phyloP scores from a whole-genome alignment of 257 asterid genomes.

The Nicotiana otophora region DNA sequence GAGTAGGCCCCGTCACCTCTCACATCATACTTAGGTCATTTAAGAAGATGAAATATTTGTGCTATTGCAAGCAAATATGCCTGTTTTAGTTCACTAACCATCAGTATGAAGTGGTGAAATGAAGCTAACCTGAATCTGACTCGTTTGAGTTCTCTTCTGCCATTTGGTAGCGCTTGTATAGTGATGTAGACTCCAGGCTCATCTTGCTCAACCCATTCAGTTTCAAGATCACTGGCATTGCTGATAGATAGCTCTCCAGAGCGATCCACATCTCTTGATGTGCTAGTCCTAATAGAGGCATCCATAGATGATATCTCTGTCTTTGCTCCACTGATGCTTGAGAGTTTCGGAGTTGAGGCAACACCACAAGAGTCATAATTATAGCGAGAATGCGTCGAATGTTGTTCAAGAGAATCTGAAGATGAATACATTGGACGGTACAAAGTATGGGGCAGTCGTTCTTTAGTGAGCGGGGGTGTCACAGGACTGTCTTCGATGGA shows the following conservation, averaged over 20 bases:
- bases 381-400: constrained; percentile 39
- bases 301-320: constrained; percentile 47
- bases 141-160: constrained; percentile 83
- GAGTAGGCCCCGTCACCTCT: not conserved
- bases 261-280: constrained; percentile 72
- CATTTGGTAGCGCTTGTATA: constrained; percentile 75
- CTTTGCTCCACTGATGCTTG: constrained; percentile 50
- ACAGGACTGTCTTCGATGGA: constrained; percentile 73
- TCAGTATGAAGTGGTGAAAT: not conserved
- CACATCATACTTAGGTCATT: not conserved
- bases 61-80: not conserved
- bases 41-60: not conserved
- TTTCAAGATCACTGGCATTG: constrained; percentile 84
- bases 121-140: constrained; percentile 83
- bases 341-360: constrained; percentile 79
- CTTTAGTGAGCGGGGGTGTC: constrained; percentile 73
- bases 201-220: constrained; percentile 94
- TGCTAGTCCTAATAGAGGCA: constrained; percentile 73
- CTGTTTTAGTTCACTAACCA: not conserved
- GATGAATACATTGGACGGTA: constrained; percentile 65
- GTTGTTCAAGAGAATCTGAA: constrained; percentile 56
- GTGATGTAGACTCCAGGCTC: constrained; percentile 95
- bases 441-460: constrained; percentile 59
- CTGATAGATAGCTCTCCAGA: constrained; percentile 82
- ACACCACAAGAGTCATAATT: constrained; percentile 57